phyloP scores from a whole-genome alignment of 768 basidiomycete genomes.

The Tylopilus balloui region DNA sequence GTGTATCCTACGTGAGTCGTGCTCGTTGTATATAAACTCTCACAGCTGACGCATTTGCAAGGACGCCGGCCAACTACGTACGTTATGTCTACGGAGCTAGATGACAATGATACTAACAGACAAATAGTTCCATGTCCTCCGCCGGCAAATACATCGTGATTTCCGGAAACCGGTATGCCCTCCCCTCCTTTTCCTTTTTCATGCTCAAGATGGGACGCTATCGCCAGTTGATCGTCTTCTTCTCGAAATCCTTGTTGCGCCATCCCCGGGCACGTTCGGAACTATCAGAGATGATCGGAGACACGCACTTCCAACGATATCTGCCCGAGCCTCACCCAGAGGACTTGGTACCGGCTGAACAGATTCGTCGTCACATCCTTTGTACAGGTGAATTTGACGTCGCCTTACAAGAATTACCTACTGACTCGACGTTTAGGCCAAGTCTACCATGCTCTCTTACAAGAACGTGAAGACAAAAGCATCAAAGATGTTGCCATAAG shows the following conservation, averaged over 20 bases:
- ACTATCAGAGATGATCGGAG: conserved; percentile 82
- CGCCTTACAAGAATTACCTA: not conserved
- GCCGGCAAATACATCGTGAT: conserved; percentile 94
- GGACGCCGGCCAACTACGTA: conserved; percentile 93
- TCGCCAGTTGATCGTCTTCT: conserved; percentile 81
- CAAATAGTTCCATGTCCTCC: conserved; percentile 86
- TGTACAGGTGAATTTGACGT: conserved; percentile 56
- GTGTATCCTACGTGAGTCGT: conserved; percentile 86
- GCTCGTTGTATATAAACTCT: not conserved
- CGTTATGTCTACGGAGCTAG: not conserved
- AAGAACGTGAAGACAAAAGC: conserved; percentile 87
- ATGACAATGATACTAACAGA: conserved; percentile 11
- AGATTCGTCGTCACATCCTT: conserved; percentile 88
- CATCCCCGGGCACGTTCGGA: conserved; percentile 89
- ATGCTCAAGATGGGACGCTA: not conserved
- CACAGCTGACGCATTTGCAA: conserved; percentile 29
- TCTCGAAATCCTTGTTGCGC: conserved; percentile 93
- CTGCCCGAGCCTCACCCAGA: conserved; percentile 79
- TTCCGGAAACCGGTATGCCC: conserved; percentile 88
- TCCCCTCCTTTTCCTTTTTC: not conserved
- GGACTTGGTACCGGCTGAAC: conserved; percentile 68
- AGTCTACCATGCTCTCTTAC: conserved; percentile 86
- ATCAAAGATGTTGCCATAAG: conserved; percentile 94
- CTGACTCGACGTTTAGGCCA: conserved; percentile 52
- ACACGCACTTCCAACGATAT: conserved; percentile 91